Evolutionary conservation across 1,139 yeast species (phyloP).

Genomic region (Protomyces inouyei): DNA sequence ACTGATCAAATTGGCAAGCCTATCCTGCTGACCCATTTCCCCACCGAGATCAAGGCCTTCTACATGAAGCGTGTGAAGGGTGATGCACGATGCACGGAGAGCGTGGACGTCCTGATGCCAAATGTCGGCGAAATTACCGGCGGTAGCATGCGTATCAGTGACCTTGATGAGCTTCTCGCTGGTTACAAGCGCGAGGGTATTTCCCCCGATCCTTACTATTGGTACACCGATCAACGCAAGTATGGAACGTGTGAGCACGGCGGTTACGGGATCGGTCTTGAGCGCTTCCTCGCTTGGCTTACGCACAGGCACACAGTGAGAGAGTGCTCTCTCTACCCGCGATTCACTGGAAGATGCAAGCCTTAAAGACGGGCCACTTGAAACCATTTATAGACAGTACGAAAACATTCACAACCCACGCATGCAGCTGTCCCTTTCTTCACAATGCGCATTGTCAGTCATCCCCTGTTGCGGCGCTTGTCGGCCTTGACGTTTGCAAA

Average conservation of each 20-base stretch:
- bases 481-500: too few relatives aligned
- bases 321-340: conserved; percentile 94
- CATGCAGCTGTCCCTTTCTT: not conserved
- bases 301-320: conserved; percentile 79
- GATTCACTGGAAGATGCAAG: conserved; percentile 95
- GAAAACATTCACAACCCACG: not conserved
- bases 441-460: too few relatives aligned
- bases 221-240: conserved; percentile 93
- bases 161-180: conserved; percentile 72
- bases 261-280: conserved; percentile 98
- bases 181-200: conserved; percentile 92
- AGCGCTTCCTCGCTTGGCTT: conserved; percentile 96
- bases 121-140: conserved; percentile 61
- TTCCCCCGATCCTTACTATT: conserved; percentile 74
- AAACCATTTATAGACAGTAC: not conserved
- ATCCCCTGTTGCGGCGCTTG: too few relatives aligned
- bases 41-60: conserved; percentile 93
- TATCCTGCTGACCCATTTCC: conserved; percentile 87
- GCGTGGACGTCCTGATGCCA: conserved; percentile 97
- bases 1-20: conserved; percentile 92
- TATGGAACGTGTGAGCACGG: conserved; percentile 99
- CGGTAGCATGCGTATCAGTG: conserved; percentile 74
- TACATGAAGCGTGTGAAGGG: conserved; percentile 92
- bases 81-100: conserved; percentile 92
- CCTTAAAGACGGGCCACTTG: conserved; percentile 49